Evolutionary conservation across 225 moss, liverwort and hornwort genomes (phyloP).

Genomic region (Sphagnum tenellum): DNA sequence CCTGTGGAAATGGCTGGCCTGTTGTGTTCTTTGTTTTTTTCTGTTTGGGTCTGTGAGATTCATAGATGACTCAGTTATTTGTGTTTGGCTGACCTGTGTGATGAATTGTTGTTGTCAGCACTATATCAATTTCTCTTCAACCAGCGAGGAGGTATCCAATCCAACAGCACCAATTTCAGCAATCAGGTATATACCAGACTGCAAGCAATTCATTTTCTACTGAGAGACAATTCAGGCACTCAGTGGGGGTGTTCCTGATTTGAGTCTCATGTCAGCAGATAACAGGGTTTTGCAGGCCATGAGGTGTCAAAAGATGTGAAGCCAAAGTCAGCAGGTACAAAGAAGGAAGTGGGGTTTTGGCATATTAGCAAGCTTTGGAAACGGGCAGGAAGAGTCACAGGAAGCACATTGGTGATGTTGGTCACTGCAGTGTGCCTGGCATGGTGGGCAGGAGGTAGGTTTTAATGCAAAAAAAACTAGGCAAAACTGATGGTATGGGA

Average conservation of each 20-base stretch:
- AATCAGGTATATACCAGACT: neutral
- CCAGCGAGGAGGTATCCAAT: neutral
- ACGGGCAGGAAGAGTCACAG: constrained; percentile 19
- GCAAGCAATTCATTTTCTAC: neutral
- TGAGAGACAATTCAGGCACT: neutral
- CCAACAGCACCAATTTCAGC: too few relatives aligned
- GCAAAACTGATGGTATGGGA: neutral
- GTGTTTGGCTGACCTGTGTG: too few relatives aligned
- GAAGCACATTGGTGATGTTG: constrained; percentile 18
- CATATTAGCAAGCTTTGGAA: constrained; percentile 12
- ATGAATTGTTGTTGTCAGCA: too few relatives aligned
- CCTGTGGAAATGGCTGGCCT: neutral
- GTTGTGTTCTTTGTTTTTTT: too few relatives aligned
- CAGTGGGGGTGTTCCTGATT: neutral
- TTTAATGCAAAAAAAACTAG: neutral
- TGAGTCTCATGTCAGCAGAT: constrained; percentile 20
- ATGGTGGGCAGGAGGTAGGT: constrained; percentile 27
- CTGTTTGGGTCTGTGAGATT: too few relatives aligned
- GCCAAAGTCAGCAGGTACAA: constrained; percentile 15
- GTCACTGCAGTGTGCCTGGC: constrained; percentile 22
- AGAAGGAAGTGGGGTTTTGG: constrained; percentile 1
- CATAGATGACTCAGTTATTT: too few relatives aligned
- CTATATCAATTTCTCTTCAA: too few relatives aligned
- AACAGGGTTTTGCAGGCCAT: constrained; percentile 52
- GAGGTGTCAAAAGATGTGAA: constrained; percentile 12